Evolutionary conservation across 2,329 filamentous ascomycete genomes (phyloP).

Genomic region (Colletotrichum sp.): DNA sequence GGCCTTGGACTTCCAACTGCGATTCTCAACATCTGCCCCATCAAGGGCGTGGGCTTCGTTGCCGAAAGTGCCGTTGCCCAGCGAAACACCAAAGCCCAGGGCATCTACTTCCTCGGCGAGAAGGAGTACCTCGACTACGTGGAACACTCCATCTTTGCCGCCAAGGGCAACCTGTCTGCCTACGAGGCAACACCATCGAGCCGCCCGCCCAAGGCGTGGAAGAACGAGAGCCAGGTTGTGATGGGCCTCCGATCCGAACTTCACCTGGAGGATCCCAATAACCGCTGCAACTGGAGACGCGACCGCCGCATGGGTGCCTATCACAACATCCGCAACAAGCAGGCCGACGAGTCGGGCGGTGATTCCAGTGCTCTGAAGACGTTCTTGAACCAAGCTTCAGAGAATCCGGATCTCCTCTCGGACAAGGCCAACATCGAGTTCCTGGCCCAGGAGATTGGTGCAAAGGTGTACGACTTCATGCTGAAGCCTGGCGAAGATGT

Average conservation of each 20-base stretch:
- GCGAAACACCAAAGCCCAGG: background rate
- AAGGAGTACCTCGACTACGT: background rate
- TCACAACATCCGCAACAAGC: conserved; percentile 4
- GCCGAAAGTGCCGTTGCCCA: background rate
- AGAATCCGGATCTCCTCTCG: background rate
- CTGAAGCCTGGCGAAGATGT: background rate
- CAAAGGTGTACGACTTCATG: conserved; percentile 11
- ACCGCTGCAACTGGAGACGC: background rate
- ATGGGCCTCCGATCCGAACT: conserved; percentile 1
- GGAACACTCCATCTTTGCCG: background rate
- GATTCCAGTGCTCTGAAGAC: background rate
- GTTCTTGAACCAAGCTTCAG: background rate
- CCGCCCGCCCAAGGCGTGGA: background rate
- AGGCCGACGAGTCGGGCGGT: conserved; percentile 29
- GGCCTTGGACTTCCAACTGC: conserved; percentile 39
- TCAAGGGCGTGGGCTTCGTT: conserved; percentile 43
- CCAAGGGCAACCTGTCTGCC: background rate
- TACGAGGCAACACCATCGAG: background rate
- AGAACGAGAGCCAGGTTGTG: background rate
- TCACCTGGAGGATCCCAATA: conserved; percentile 5
- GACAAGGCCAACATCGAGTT: background rate
- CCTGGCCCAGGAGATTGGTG: conserved; percentile 16
- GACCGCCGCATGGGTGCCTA: background rate
- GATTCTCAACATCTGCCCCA: conserved; percentile 41
- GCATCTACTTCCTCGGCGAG: background rate